These are phyloP conservation scores for Suillus sp. DNA, from an alignment of 768 basidiomycete genomes.

Conservation along the genomic window DNA sequence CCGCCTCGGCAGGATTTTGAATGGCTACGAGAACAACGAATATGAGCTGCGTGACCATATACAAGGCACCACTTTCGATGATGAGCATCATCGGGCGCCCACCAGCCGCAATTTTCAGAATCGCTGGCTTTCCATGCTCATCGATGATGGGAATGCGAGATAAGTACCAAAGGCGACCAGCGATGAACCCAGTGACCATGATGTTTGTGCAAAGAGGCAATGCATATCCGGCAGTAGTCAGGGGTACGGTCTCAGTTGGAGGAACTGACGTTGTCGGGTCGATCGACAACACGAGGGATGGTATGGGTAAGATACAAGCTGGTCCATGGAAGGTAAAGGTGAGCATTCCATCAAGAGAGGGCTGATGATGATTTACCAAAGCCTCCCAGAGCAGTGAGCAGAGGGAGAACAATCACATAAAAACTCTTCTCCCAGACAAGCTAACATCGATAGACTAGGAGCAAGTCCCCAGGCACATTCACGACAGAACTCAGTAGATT, in stretches of 20 bases:
- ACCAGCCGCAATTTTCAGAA: slow-evolving; percentile 8
- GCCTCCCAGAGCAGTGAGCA: slow-evolving; percentile 27
- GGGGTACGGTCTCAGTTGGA: slow-evolving; percentile 30
- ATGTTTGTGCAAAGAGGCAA: slow-evolving; percentile 39
- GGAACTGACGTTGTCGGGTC: slow-evolving; percentile 13
- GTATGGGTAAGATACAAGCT: slow-evolving; percentile 1
- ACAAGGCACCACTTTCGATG: slow-evolving; percentile 35
- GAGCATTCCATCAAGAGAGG: not conserved
- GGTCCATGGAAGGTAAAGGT: not conserved
- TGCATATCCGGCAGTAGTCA: slow-evolving; percentile 32
- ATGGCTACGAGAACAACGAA: slow-evolving; percentile 35
- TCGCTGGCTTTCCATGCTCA: slow-evolving; percentile 2
- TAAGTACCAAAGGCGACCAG: slow-evolving; percentile 32
- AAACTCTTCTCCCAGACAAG: slow-evolving; percentile 32
- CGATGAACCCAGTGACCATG: slow-evolving; percentile 38
- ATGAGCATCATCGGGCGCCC: slow-evolving; percentile 27
- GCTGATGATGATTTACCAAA: slow-evolving; percentile 25
- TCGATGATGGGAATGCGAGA: slow-evolving; percentile 10
- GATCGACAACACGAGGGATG: not conserved
- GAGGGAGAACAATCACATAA: slow-evolving; percentile 32
- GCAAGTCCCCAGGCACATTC: slow-evolving; percentile 25
- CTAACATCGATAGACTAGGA: slow-evolving; percentile 38
- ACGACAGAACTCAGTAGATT: slow-evolving; percentile 28
- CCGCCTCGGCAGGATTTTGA: slow-evolving; percentile 29
- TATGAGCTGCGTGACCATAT: slow-evolving; percentile 32